A percentile compares a stretch with the other conserved stretches of the same genome.
Evolutionary conservation across 768 basidiomycete genomes (phyloP).

Genomic region (Boletus huronensis): DNA sequence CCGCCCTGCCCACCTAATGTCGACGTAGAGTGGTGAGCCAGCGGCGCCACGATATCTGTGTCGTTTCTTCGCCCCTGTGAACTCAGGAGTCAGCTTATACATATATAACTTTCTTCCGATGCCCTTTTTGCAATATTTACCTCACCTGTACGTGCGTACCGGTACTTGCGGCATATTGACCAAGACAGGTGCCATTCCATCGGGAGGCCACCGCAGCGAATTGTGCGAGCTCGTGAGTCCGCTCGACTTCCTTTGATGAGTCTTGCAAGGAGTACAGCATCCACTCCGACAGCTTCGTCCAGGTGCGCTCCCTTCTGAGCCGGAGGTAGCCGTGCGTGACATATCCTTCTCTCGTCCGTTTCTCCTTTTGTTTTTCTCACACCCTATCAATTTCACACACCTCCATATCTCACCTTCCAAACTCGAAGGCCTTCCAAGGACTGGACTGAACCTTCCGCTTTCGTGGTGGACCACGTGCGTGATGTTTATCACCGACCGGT

Average conservation of each 20-base stretch:
- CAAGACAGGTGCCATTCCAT: conserved; percentile 4
- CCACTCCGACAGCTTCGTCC: conserved; percentile 43
- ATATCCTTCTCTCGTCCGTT: background rate
- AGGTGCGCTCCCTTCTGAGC: conserved; percentile 34
- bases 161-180: conserved; percentile 37
- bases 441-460: conserved; percentile 43
- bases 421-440: conserved; percentile 15
- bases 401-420: conserved; percentile 33
- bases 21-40: background rate
- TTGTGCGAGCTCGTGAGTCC: conserved; percentile 34
- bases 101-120: no score
- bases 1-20: background rate
- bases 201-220: conserved; percentile 31
- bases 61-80: background rate
- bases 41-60: background rate
- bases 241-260: conserved; percentile 45
- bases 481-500: conserved; percentile 17
- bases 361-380: no score
- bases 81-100: background rate
- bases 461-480: conserved; percentile 26
- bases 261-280: conserved; percentile 57
- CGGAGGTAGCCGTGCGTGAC: conserved; percentile 8
- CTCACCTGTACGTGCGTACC: conserved; percentile 33
- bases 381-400: no score
- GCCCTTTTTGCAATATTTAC: conserved; percentile 36